Percentiles rank a stretch among this genome's conserved stretches.
These are phyloP conservation scores for Vitis riparia DNA, from an alignment of 164 flowering plant genomes.

Conservation along the genomic window DNA sequence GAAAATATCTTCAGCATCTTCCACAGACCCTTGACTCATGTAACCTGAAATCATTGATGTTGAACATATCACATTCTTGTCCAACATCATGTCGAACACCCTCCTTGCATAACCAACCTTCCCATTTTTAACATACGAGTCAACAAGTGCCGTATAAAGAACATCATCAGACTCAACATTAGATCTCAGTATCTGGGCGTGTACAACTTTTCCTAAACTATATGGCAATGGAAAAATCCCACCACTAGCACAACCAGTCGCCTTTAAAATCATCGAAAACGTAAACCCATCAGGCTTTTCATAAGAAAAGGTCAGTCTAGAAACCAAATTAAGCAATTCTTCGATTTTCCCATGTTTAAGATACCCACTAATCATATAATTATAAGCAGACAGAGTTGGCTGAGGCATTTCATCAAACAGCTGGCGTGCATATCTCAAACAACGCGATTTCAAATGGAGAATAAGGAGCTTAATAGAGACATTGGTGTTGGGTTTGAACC, in stretches of 20 bases:
- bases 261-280: conserved; percentile 73
- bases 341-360: conserved; percentile 42
- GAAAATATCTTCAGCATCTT: conserved; percentile 72
- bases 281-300: conserved; percentile 80
- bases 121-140: conserved; percentile 70
- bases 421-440: conserved; percentile 52
- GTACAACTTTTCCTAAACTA: conserved; percentile 51
- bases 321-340: conserved; percentile 49
- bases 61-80: conserved; percentile 66
- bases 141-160: conserved; percentile 66
- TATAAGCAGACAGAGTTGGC: conserved; percentile 71
- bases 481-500: conserved; percentile 58
- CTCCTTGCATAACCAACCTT: conserved; percentile 63
- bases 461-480: conserved; percentile 77
- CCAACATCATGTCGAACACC: conserved; percentile 65
- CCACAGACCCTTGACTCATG: conserved; percentile 59
- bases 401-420: conserved; percentile 70
- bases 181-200: conserved; percentile 60
- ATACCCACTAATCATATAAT: conserved; percentile 74
- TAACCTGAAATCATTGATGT: conserved; percentile 88
- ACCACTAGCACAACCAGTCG: conserved; percentile 38
- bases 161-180: conserved; percentile 60
- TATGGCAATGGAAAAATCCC: conserved; percentile 6
- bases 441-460: conserved; percentile 49
- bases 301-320: conserved; percentile 29